Base-by-base conservation (phyloP, 768 basidiomycete species). In the Tephrocybe sp. region DNA sequence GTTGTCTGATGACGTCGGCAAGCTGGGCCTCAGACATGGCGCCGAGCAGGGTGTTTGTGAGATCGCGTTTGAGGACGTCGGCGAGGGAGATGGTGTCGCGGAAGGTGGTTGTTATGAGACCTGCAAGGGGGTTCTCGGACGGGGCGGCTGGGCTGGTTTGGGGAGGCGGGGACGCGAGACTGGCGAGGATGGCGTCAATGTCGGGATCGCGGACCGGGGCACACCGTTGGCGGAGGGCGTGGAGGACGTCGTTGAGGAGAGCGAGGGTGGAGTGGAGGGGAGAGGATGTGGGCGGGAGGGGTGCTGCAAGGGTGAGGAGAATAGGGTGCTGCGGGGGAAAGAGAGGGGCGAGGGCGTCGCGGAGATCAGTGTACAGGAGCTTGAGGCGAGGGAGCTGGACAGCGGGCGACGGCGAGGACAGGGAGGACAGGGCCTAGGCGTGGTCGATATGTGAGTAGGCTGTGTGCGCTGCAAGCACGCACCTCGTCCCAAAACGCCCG, bases 401-500 rank as follows among this genome's bases (percentile, higher is more conserved):
- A 2, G 82, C 74, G 0, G 87, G 85, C 12, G 70, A 66, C n/a
- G 79, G 72, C 23, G 78, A 78, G 3, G 84, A 83, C 6, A 90
- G 72, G 1, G 75, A 63, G 49, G 77, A 71, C 9, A 76, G 55
- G 1, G 80, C 86, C 88, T 90, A 38, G 2, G 21, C 7, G 12
- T 1, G 28, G 9, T 28, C 36, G 37, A 15, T 26, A 37, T 24
- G 25, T 24, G 28, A 39, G 21, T 26, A 37, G 10, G 47, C 15
- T 45, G 34, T 24, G 10, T 37, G 50, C 42, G 44, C 10, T 41
- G 57, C 6, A 51, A 3, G 34, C 40, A 48, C 76, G 61, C 58
- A 88, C 88, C 75, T 86, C 79, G 36, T 83, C 80, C 88, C 88
- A 90, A 63, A 90, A 90, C 3, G 84, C 86, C 43, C 69, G 71